Conservation (phyloP, 2,329 filamentous ascomycete genomes). For the Tolypocladium guangdongense region DNA sequence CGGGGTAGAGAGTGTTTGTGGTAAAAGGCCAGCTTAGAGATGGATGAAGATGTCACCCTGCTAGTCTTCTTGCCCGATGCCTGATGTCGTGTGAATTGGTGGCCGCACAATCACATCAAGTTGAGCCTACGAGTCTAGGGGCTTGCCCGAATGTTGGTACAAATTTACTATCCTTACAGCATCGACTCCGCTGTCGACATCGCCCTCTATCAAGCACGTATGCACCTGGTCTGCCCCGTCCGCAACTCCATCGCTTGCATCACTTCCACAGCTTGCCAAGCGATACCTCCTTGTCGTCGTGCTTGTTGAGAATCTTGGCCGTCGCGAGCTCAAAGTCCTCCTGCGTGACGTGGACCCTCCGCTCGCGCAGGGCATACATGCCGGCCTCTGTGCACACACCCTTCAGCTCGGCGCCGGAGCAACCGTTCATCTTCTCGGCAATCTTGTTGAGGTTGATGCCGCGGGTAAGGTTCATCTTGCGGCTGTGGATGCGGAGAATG, state of each 20-base stretch:
- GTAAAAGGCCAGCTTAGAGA: no score
- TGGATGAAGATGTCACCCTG: no score
- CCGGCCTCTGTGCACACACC: constrained; percentile 97
- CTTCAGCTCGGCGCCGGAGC: constrained; percentile 94
- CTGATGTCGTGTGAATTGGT: not conserved
- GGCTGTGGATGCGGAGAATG: constrained; percentile 92
- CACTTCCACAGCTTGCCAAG: constrained; percentile 68
- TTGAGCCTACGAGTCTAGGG: not conserved
- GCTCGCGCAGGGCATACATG: constrained; percentile 93
- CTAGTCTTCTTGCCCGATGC: no score
- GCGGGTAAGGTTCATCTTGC: constrained; percentile 96
- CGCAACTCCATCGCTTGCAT: not conserved
- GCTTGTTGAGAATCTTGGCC: constrained; percentile 98
- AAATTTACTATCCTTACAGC: not conserved
- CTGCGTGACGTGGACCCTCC: constrained; percentile 95
- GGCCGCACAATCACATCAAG: not conserved
- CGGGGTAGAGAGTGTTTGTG: no score
- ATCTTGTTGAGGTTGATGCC: constrained; percentile 98
- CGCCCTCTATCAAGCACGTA: not conserved
- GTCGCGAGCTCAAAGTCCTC: constrained; percentile 98
- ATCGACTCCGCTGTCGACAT: not conserved
- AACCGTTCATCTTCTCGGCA: constrained; percentile 99
- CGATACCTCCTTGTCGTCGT: constrained; percentile 94
- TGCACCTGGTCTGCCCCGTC: not conserved
- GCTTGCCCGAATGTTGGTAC: not conserved